Evolutionary conservation across 768 basidiomycete genomes (phyloP), one percentile per base, ranked within the genome.

Genomic region (Suillus luteus): DNA sequence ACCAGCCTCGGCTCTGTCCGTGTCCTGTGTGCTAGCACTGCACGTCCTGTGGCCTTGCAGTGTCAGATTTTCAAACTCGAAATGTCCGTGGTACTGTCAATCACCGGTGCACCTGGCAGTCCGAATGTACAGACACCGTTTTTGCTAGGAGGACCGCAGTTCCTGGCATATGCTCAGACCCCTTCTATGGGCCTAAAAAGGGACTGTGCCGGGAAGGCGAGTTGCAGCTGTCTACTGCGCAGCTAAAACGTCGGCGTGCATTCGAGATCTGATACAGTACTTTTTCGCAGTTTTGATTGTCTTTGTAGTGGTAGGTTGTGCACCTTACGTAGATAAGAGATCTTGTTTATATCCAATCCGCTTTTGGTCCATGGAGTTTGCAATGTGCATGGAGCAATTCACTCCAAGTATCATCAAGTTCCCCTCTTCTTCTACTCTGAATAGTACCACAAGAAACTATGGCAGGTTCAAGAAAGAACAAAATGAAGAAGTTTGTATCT

Each of bases 391-490:
- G 27, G 51, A 51, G 51, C 17, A 19, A 24, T 27, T 17, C 4
- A 27, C 17, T 27, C 17, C 27, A 14, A 48, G 46, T 46, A 46
- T 54, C 17, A 49, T 31, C 4, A 4, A 31, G 31, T 31, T 31
- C 41, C 22, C 17, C 15, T 41, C 40, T 22, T 15, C 14, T 19
- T 61, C 54, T 35, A 52, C 60, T 61, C 8, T 3, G 14, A 60
- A 33, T 15, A 24, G 11, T 55, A 58, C 14, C 12, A 8, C 35
- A 8, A 12, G 9, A 31, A 54, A 57, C 27, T 17, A 86, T 86
- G 85, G 79, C 74, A 59, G 79, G 80, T 55, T 79, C 82, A 63
- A 92, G 87, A 73, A 81, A 78, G 72, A 85, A 81, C 68, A 88
- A 86, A 74, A 64, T 78, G 55, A 86, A 85, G 76, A 85, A 86